Conservation (phyloP, 2,329 filamentous ascomycete species). For the Acrodontium crateriforme region DNA sequence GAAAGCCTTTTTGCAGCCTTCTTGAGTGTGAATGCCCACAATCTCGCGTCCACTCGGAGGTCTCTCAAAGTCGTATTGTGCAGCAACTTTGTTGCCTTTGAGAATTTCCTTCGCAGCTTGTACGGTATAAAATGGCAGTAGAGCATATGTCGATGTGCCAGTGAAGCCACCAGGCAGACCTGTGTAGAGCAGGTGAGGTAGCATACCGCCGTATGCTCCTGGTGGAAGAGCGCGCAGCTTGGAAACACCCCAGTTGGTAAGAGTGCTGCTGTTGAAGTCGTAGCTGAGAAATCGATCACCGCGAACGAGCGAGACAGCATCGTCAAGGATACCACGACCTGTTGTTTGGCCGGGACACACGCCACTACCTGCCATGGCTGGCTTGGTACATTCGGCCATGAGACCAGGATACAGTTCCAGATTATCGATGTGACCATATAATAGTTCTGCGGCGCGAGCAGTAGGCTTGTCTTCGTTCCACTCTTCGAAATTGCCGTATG, state of each 20-base stretch:
- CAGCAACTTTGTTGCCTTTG: constrained; percentile 31
- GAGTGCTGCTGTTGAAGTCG: constrained; percentile 35
- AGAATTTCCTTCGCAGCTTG: constrained; percentile 34
- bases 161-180: constrained; percentile 35
- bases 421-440: constrained; percentile 37
- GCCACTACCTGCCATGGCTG: constrained; percentile 33
- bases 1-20: constrained; percentile 36
- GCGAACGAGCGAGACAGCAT: constrained; percentile 34
- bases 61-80: constrained; percentile 33
- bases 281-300: constrained; percentile 35
- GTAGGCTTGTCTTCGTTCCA: constrained; percentile 25
- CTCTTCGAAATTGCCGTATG: constrained; percentile 22
- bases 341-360: constrained; percentile 34
- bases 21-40: constrained; percentile 36
- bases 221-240: constrained; percentile 25
- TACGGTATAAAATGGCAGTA: constrained; percentile 40
- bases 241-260: constrained; percentile 38
- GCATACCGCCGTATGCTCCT: constrained; percentile 32
- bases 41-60: constrained; percentile 29
- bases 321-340: constrained; percentile 33
- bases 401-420: constrained; percentile 47
- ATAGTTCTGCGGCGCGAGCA: constrained; percentile 29
- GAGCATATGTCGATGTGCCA: constrained; percentile 35
- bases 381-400: constrained; percentile 42
- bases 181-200: constrained; percentile 31